These are phyloP conservation scores for Myriosclerotinia duriaeana DNA, from an alignment of 2,329 filamentous ascomycete genomes.

Conservation along the genomic window DNA sequence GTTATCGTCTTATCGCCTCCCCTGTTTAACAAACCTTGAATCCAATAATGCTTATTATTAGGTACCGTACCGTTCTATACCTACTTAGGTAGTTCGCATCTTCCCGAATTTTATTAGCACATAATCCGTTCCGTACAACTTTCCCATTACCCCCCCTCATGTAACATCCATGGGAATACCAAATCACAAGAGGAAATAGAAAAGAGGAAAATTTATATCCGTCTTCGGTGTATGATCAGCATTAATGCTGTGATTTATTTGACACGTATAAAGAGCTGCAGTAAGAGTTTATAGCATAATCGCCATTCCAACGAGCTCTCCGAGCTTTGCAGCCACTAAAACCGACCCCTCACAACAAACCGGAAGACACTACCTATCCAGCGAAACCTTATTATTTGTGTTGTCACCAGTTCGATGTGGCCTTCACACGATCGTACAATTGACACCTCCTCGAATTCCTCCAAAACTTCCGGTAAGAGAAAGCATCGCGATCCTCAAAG, in stretches of 20 bases:
- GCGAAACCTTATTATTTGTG: slow-evolving; percentile 31
- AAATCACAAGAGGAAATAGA: background rate
- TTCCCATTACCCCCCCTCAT: slow-evolving; percentile 7
- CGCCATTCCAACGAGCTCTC: slow-evolving; percentile 5
- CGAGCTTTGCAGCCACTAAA: slow-evolving; percentile 22
- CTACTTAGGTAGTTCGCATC: slow-evolving; percentile 2
- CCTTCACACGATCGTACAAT: slow-evolving; percentile 33
- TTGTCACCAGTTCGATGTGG: slow-evolving; percentile 38
- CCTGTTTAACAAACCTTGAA: background rate
- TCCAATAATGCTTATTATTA: background rate
- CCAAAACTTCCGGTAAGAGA: slow-evolving; percentile 27
- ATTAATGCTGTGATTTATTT: slow-evolving; percentile 20
- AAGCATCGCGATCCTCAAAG: slow-evolving; percentile 28
- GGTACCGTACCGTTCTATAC: background rate
- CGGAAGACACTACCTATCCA: slow-evolving; percentile 1
- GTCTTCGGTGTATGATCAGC: slow-evolving; percentile 3
- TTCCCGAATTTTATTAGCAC: background rate
- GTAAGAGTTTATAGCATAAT: slow-evolving; percentile 17
- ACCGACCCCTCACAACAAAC: slow-evolving; percentile 20
- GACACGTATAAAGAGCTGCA: slow-evolving; percentile 19
- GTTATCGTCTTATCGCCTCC: slow-evolving; percentile 17
- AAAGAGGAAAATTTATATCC: background rate
- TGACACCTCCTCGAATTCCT: slow-evolving; percentile 29
- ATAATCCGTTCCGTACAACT: background rate
- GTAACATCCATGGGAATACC: slow-evolving; percentile 8